Evolutionary conservation across 2,329 filamentous ascomycete species (phyloP), one percentile per base, ranked within the genome.

Genomic region (Immersiporthe knoxdaviesiana): DNA sequence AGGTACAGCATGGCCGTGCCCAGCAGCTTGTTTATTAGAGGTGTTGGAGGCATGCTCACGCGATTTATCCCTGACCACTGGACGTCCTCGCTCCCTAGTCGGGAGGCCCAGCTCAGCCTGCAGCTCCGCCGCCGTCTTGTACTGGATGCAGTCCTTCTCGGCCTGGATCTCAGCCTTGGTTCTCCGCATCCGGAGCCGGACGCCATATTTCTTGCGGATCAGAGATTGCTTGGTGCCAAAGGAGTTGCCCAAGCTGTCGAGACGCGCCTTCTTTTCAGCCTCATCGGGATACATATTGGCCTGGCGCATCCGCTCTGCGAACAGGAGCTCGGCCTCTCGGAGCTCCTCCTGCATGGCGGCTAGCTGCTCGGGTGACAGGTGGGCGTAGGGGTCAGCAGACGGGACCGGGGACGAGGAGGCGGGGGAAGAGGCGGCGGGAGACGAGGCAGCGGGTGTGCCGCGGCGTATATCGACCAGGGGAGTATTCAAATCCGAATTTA

Each of bases 171-270:
- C 83, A 0, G 78, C 79, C 70, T 75, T 82, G 2, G 82, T 82
- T 0, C 85, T 83, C 16, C 85, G 79, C 71, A 83, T 80, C 0
- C 84, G 82, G 18, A 88, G 79, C 1, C 82, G 81, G 41, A 89
- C 85, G n/a, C 86, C 86, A 70, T 84, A 88, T 70, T 83, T 87
- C 74, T 87, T 88, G 16, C 87, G 82, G 3, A 87, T 84, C n/a
- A 81, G 81, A 66, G 84, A 87, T 74, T 87, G 85, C 68, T 85
- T 87, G 3, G 85, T 87, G 58, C 84, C 84, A 72, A 85, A 86
- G 3, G 81, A 82, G 71, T 88, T 88, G 54, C 83, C 83, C 1
- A 88, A 73, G 12, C 78, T 81, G 0, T 81, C 79, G 0, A 87
- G 65, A 61, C 73, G 77, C 1, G 21, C 72, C 69, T 72, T 78